Evolutionary conservation across 129 eudicot species (phyloP).

Genomic region (Mikania micrantha): DNA sequence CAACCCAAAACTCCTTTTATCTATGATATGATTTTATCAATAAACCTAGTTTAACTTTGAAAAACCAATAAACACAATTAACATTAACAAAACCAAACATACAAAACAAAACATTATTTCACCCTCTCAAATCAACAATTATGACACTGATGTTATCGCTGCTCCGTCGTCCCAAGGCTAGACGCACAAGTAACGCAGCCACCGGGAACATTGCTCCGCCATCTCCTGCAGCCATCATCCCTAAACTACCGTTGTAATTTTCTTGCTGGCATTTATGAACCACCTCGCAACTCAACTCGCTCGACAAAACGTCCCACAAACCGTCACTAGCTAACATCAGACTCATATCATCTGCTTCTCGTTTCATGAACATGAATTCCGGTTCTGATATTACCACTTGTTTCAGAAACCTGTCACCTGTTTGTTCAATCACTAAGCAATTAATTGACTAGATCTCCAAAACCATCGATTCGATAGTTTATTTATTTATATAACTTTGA

Average conservation of each 20-base stretch:
- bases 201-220: background rate
- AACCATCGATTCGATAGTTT: no score
- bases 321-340: constrained; percentile 53
- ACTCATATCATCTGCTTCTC: constrained; percentile 35
- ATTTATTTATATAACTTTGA: no score
- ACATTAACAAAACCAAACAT: background rate
- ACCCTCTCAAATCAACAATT: constrained; percentile 40
- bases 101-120: background rate
- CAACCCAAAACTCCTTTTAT: no score
- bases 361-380: constrained; percentile 30
- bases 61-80: background rate
- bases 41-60: background rate
- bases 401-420: constrained; percentile 44
- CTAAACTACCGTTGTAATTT: background rate
- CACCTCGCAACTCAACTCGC: constrained; percentile 33
- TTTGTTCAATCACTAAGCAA: no score
- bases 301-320: constrained; percentile 51
- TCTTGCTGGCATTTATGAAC: constrained; percentile 33
- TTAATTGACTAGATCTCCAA: no score
- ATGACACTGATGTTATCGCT: constrained; percentile 45
- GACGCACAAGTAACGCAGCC: constrained; percentile 40
- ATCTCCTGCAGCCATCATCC: background rate
- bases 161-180: constrained; percentile 47
- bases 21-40: background rate
- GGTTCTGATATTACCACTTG: constrained; percentile 43